phyloP scores from a whole-genome alignment of 2,329 filamentous ascomycete species.

The Colletotrichum sublineola region DNA sequence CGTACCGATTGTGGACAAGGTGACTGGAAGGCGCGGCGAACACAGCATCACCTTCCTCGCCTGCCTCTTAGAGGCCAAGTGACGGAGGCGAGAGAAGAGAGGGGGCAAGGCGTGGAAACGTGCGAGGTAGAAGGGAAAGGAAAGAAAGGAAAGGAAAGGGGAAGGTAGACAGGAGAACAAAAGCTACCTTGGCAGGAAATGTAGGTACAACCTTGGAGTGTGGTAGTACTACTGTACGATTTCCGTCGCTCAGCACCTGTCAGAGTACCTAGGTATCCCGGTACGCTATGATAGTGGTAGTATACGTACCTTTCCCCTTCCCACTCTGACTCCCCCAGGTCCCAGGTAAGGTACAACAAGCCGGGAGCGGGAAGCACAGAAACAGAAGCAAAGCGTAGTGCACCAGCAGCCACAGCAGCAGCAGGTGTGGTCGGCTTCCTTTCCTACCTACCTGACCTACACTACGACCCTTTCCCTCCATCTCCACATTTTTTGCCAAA shows the following conservation, averaged over 20 bases:
- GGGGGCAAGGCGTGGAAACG: slow-evolving; percentile 10
- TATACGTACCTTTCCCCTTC: background rate
- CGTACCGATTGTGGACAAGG: slow-evolving; percentile 28
- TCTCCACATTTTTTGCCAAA: slow-evolving; percentile 43
- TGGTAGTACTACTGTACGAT: slow-evolving; percentile 10
- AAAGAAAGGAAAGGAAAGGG: background rate
- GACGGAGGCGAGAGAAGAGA: background rate
- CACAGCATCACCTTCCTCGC: slow-evolving; percentile 6
- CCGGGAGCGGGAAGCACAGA: slow-evolving; percentile 1
- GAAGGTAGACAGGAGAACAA: background rate
- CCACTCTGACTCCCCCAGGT: background rate
- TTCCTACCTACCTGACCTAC: background rate
- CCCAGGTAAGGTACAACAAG: background rate
- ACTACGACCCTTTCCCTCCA: slow-evolving; percentile 39
- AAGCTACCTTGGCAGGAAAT: background rate
- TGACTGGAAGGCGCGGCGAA: background rate
- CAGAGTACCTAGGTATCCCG: slow-evolving; percentile 11
- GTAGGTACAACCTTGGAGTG: slow-evolving; percentile 8
- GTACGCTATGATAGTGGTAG: background rate
- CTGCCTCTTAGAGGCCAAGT: slow-evolving; percentile 5
- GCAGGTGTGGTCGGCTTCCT: slow-evolving; percentile 3
- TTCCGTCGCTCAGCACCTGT: slow-evolving; percentile 24
- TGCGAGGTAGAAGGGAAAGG: background rate
- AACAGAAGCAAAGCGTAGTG: background rate
- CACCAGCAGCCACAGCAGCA: background rate